A percentile compares a stretch with the other conserved stretches of the same genome.
These are phyloP conservation scores for Diplocarpon mali DNA, from an alignment of 2,329 filamentous ascomycete genomes.

Conservation along the genomic window DNA sequence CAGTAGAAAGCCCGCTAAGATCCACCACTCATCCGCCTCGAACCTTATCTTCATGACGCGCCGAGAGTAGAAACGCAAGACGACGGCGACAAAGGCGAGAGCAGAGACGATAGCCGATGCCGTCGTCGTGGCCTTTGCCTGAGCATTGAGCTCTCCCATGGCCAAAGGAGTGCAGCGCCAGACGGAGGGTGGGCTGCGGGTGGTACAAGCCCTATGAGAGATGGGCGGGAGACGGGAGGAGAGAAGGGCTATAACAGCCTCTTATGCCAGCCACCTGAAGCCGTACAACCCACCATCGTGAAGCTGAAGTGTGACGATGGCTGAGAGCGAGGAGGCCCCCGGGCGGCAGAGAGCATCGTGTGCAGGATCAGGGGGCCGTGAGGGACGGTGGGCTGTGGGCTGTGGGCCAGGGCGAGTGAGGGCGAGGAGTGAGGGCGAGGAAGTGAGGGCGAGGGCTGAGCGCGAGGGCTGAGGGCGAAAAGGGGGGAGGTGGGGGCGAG, in stretches of 20 bases:
- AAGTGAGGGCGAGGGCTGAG: too few species aligned
- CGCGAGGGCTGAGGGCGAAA: too few species aligned
- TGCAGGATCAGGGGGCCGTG: too few species aligned
- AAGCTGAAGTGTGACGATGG: not conserved
- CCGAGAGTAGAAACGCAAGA: conserved; percentile 1
- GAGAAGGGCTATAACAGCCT: not conserved
- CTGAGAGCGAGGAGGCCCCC: not conserved
- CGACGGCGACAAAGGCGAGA: not conserved
- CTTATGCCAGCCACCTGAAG: conserved; percentile 1
- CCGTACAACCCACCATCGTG: not conserved
- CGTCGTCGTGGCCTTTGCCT: conserved; percentile 1
- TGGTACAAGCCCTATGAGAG: not conserved
- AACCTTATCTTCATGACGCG: not conserved
- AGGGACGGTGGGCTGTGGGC: too few species aligned
- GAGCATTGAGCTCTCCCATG: not conserved
- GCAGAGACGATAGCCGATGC: not conserved
- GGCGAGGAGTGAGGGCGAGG: too few species aligned
- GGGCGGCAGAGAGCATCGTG: not conserved
- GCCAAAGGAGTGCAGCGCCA: not conserved
- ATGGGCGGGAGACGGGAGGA: not conserved
- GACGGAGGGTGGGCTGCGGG: not conserved
- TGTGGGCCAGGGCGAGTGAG: too few species aligned
- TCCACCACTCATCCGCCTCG: conserved; percentile 2
- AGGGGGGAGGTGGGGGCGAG: too few species aligned
- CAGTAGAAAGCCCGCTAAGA: not conserved